Conservation (phyloP, 139 green algal species). For the Eudorina sp. region DNA sequence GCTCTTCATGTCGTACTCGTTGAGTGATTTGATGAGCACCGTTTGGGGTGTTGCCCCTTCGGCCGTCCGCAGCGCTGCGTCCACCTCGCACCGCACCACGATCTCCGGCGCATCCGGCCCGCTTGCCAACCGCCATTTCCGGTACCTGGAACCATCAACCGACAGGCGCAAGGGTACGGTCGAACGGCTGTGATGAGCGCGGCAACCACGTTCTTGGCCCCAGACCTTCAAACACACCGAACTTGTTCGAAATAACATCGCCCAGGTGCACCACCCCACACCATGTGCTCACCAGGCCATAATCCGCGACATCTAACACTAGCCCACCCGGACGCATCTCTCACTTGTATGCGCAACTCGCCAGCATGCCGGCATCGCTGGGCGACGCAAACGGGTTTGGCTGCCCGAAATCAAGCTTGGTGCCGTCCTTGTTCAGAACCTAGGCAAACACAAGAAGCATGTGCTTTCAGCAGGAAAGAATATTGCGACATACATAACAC, state of each 20-base stretch:
- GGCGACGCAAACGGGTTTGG: slow-evolving; percentile 83
- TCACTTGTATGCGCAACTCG: slow-evolving; percentile 77
- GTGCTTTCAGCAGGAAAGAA: not conserved
- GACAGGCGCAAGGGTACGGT: not conserved
- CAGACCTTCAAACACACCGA: no score
- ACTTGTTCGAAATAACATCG: no score
- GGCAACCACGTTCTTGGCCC: no score
- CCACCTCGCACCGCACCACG: slow-evolving; percentile 94
- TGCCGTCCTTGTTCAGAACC: slow-evolving; percentile 70
- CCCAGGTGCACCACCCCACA: no score
- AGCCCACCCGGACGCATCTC: not conserved
- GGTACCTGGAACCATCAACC: slow-evolving; percentile 75
- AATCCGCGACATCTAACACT: not conserved
- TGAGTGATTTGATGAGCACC: slow-evolving; percentile 93
- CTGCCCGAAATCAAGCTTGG: slow-evolving; percentile 71
- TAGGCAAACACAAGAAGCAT: slow-evolving; percentile 43
- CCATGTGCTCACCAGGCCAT: no score
- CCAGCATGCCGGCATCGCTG: slow-evolving; percentile 71
- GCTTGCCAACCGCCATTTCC: slow-evolving; percentile 44
- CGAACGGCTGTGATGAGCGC: no score
- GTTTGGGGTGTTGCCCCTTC: slow-evolving; percentile 62
- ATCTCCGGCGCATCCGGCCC: slow-evolving; percentile 68
- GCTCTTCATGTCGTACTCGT: slow-evolving; percentile 92
- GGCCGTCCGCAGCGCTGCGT: slow-evolving; percentile 71
- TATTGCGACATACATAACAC: not conserved